These are phyloP conservation scores for Escallonia rubra DNA, from an alignment of 129 eudicot species.

Conservation along the genomic window DNA sequence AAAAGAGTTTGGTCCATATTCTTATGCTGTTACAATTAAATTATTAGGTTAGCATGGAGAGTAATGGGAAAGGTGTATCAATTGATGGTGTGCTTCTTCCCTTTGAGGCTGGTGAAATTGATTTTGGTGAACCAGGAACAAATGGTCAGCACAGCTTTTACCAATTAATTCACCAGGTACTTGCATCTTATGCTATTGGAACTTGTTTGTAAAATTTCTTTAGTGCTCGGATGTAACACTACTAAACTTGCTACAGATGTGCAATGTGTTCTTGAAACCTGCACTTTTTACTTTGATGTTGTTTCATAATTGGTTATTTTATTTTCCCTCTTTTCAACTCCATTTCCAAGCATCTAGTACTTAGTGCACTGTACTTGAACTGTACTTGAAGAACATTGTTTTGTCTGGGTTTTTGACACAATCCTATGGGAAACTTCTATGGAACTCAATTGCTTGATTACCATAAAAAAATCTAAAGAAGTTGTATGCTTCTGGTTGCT, in stretches of 20 bases:
- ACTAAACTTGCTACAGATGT: not conserved
- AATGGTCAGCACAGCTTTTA: conserved; percentile 99
- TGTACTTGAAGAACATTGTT: not conserved
- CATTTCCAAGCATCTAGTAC: not conserved
- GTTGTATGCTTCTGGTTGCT: not conserved
- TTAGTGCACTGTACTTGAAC: not conserved
- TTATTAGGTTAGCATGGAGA: conserved; percentile 95
- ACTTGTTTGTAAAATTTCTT: not conserved
- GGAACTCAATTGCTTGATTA: not conserved
- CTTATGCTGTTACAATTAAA: conserved; percentile 1
- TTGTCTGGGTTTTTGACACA: not conserved
- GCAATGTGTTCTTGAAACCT: not conserved
- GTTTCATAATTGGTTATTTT: not conserved
- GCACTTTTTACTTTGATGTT: too few relatives aligned
- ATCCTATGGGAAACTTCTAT: not conserved
- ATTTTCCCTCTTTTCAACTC: not conserved
- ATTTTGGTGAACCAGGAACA: conserved; percentile 99
- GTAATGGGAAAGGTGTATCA: conserved; percentile 98
- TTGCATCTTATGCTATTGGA: not conserved
- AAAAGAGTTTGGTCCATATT: not conserved
- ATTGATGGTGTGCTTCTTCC: conserved; percentile 93
- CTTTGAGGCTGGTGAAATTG: conserved; percentile 93
- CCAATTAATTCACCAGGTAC: conserved; percentile 97
- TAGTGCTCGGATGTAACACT: not conserved
- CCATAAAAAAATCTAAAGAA: not conserved